Base-by-base conservation (phyloP, 73 alveolate species). In the Uronychia setigera region DNA sequence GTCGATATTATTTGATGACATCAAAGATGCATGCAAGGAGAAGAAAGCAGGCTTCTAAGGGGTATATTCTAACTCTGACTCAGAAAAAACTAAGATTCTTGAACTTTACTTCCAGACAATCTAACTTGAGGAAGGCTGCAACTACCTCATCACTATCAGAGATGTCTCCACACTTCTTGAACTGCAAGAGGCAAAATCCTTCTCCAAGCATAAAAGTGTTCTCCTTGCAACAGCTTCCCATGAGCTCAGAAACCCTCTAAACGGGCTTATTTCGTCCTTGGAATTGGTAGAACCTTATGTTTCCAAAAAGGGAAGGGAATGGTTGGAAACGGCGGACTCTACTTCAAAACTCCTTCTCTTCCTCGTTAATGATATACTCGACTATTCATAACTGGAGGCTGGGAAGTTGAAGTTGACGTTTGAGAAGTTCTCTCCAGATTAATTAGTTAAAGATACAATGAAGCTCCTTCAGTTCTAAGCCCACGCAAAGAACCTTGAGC, bases 221-320 rank as follows among this genome's bases (percentile, higher is more conserved):
- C 59, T 76, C 1, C 32, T 76, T 35, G 93, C 95, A 1, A 81
- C 94, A 5, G 81, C 87, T 27, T 87, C 96, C 35, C 96, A 91
- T 82, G 96, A 91, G 76, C 74, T 91, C 76, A 79, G 96, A 35
- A 91, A 75, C 82, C 96, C 96, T 26, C 32, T 91, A 0, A 91
- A 91, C 87, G 91, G 87, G 11, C 35, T 91, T 14, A 60, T 88
- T 26, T 74, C 83, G 11, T 74, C 87, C 26, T 32, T 87, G 31
- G 89, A 85, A 1, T 74, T 89, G 33, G 58, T 89, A 1, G 31
- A 79, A 1, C 60, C 60, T 33, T 34, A 26, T 25, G 60, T 76
- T 5, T 19, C 5, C 19, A 46, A 87, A 30, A 28, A 82, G 9
- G 76, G 79, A 1, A 1, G 26, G 11, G 30, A 34, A 46, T 87